Evolutionary conservation across 441 rosid genomes (phyloP), one percentile per base, ranked within the genome.

Genomic region (Erodium trifolium): DNA sequence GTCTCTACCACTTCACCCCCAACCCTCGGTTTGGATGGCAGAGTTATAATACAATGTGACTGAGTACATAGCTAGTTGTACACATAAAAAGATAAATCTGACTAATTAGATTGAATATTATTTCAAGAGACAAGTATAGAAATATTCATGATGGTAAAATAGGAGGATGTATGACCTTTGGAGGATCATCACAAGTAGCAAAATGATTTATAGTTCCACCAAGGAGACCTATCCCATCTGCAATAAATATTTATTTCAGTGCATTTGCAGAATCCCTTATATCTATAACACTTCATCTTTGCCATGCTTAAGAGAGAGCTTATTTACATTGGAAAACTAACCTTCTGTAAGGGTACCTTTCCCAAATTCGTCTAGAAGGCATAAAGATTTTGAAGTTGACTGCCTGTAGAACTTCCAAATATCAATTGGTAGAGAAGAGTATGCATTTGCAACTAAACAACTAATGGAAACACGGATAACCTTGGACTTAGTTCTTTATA

Each of bases 331-430:
- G 65, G 73, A 53, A 66, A 27, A 70, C 82, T 71, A 75, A 94
- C 99, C 99, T 90, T 94, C 96, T 67, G 90, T 84, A 14, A 94
- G 93, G 75, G 99, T 92, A 67, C 99, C 99, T 90, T 94, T 94
- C 74, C 99, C 99, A 84, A 94, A 94, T 82, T 94, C 99, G 75
- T 94, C 99, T 78, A 94, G 64, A 72, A 94, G 82, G 76, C 99
- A 94, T 74, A 94, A 81, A 63, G 98, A 94, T 79, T 79, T 82
- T 69, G 97, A 84, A 78, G 99, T 92, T 79, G 98, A 87, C 82
- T 85, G 98, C 89, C 99, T 92, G 83, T 51, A 23, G 67, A 78
- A 74, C 71, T 68, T 75, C 53, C 35, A 70, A 73, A 18, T 74
- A 73, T 34, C 60, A 81, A 64, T 67, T 34, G 14, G 41, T 45